Conservation (phyloP, 2,329 filamentous ascomycete genomes). For the Arthroderma uncinatum region DNA sequence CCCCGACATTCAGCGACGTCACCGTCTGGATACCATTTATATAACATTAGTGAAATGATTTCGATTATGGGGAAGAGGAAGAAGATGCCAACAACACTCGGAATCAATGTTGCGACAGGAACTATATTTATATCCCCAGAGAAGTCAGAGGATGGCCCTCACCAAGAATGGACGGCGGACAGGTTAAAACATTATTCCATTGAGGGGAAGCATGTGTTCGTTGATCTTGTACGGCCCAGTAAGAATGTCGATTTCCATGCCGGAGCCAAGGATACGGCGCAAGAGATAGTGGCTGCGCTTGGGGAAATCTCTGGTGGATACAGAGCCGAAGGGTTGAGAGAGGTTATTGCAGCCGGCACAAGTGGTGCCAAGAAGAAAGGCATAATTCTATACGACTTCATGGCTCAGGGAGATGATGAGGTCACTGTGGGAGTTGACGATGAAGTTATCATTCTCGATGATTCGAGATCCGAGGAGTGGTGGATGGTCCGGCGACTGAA, state of each 20-base stretch:
- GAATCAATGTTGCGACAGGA: constrained; percentile 82
- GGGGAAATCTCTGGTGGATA: constrained; percentile 82
- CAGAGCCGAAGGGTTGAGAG: constrained; percentile 66
- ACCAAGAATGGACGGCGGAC: constrained; percentile 87
- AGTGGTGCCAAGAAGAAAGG: constrained; percentile 68
- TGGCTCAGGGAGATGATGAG: constrained; percentile 92
- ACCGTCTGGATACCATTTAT: constrained; percentile 79
- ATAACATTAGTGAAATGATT: constrained; percentile 95
- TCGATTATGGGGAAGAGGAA: constrained; percentile 95
- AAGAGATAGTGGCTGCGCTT: constrained; percentile 79
- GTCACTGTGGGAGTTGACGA: constrained; percentile 84
- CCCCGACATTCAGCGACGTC: constrained; percentile 39
- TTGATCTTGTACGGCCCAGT: constrained; percentile 82
- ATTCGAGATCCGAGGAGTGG: constrained; percentile 91
- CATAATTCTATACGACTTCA: constrained; percentile 84
- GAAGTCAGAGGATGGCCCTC: constrained; percentile 66
- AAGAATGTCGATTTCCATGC: constrained; percentile 96
- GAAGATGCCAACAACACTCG: constrained; percentile 94
- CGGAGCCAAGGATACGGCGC: constrained; percentile 89
- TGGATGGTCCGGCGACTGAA: constrained; percentile 88
- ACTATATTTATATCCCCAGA: constrained; percentile 85
- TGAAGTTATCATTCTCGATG: constrained; percentile 81
- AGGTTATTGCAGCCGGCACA: constrained; percentile 72
- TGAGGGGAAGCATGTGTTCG: constrained; percentile 94
- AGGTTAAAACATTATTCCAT: constrained; percentile 96